Evolutionary conservation across 2,329 filamentous ascomycete species (phyloP), one percentile per base, ranked within the genome.

Genomic region (Phyllosticta paracitricarpa): DNA sequence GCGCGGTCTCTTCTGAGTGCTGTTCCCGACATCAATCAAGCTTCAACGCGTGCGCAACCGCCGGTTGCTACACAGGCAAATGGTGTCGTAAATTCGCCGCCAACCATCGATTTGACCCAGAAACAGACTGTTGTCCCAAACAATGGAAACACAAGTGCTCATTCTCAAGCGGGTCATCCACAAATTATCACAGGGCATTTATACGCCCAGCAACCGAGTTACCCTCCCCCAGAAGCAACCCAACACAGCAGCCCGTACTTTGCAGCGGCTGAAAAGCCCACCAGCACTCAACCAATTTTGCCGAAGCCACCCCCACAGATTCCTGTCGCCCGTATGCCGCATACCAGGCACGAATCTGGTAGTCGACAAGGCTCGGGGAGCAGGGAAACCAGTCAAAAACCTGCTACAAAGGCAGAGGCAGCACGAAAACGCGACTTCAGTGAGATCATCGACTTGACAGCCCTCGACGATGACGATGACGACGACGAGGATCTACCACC

Each of bases 381-480:
- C n/a, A 54, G 54, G n/a, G 55, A 58, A n/a, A 54, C 57, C 24
- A 51, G 40, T 24, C 62, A 30, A 22, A 63, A 65, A 10, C 76
- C 77, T 30, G 72, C 73, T 4, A 76, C 80, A 64, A 84, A 84
- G 65, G 80, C 79, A 67, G 79, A 82, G 66, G 77, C 77, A 59
- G 81, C 82, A n/a, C 73, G 79, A 26, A 84, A 84, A 67, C 76
- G 81, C 24, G 78, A 74, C 7, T 79, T 84, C 64, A 76, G 72
- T 26, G 81, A 84, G 28, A 70, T 84, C 52, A 74, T 84, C 5
- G 82, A 84, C 66, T 68, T 84, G 58, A 79, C 80, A 3, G 64
- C 65, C 24, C 67, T 79, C 19, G 77, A 77, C 17, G 78, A 79
- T 51, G 79, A 83, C 24, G 76, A 78, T 1, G 69, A 73, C 6